Evolutionary conservation across 768 basidiomycete genomes (phyloP), one percentile per base, ranked within the genome.

Genomic region (Mycena albidolilacea): DNA sequence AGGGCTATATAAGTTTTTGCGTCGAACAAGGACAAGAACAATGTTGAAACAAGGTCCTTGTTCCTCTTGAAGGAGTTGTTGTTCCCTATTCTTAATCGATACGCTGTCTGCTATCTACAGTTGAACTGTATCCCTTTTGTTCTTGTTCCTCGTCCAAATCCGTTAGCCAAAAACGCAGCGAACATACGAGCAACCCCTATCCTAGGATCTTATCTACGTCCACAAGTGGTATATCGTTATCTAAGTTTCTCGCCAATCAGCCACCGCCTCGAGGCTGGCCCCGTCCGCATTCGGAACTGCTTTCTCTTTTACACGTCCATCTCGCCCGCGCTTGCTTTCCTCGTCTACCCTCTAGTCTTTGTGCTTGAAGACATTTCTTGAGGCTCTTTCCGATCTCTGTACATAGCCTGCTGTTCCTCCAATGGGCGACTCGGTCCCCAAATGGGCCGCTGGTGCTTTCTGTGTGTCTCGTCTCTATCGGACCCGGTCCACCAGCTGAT

Each of bases 371-470:
- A 55, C 48, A 43, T 35, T 11, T 9, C 21, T 37, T 50, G n/a
- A 6, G 44, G 19, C 0, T 37, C 63, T 39, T 48, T 68, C 61
- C 64, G 66, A 65, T 69, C 68, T 68, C 60, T 70, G 68, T 70
- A 67, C 52, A 73, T 70, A 67, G 6, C 11, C 8, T 21, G 43
- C 55, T 61, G 60, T 23, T 48, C 37, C 39, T 46, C 12, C 44
- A n/a, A 81, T 80, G 80, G 79, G 77, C 52, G 82, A 81, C 71
- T 64, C 68, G 23, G 76, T 85, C 30, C 81, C 78, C 50, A 87
- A 82, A 79, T 88, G 87, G 87, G 79, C 84, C 35, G 80, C 85
- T 39, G 87, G 87, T 11, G 70, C 80, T 55, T 79, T 83, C 67
- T 88, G 87, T 88, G 72, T 74, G 86, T 80, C 39, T 50, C 30